Conservation (phyloP, 169 alveolate genomes). For the Cryptosporidium parvum region DNA sequence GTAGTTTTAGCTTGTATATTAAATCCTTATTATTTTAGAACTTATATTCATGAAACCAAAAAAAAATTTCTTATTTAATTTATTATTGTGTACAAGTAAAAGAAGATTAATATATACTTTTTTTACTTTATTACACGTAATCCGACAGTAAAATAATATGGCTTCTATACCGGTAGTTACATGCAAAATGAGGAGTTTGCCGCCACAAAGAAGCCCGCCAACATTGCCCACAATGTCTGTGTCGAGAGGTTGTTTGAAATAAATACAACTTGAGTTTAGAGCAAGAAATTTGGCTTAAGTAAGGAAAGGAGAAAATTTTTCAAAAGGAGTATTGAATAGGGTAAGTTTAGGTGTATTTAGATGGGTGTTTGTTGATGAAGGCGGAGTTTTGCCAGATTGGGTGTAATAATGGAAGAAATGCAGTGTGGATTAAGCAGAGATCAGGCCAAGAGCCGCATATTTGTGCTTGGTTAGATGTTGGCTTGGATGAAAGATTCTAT, state of each 20-base stretch:
- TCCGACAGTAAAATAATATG: background rate
- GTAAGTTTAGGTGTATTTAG: slow-evolving; percentile 24
- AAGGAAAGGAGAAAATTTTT: slow-evolving; percentile 26
- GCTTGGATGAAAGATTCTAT: background rate
- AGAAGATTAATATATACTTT: background rate
- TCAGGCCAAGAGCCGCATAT: background rate
- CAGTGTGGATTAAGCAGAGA: background rate
- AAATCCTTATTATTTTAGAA: background rate
- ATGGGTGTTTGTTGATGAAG: background rate
- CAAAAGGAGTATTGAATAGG: slow-evolving; percentile 11
- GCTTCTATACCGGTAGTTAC: slow-evolving; percentile 54
- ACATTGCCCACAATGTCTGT: slow-evolving; percentile 75
- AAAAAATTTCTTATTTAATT: background rate
- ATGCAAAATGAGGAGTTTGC: slow-evolving; percentile 41
- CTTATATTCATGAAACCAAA: background rate
- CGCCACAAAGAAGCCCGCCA: slow-evolving; percentile 60
- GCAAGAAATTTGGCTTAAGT: slow-evolving; percentile 42
- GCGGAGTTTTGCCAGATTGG: background rate
- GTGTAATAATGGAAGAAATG: background rate
- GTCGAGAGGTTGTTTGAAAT: slow-evolving; percentile 63
- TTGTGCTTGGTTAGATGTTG: background rate
- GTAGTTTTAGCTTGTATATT: too few relatives aligned
- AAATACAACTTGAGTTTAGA: slow-evolving; percentile 68
- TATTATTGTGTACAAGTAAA: background rate
- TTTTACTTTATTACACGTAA: slow-evolving; percentile 23